Evolutionary conservation across 257 asterid genomes (phyloP), one percentile per base, ranked within the genome.

Genomic region (Misopates orontium): DNA sequence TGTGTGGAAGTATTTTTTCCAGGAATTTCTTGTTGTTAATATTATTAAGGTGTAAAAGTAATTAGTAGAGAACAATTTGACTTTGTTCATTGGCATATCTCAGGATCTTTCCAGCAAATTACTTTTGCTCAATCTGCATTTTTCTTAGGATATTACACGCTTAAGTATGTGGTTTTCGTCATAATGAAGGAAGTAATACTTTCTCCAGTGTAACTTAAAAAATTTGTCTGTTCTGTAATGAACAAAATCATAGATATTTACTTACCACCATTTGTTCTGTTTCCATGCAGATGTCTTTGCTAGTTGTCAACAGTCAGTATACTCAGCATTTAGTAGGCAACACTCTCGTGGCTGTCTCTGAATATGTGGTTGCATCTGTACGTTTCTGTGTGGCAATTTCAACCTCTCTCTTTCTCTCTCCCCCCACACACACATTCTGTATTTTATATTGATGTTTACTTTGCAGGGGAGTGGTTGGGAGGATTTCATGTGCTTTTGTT

Each of bases 391-490:
- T 5, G 9, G 17, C 44, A 42, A 25, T n/a, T 64, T 15, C 47
- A 49, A 49, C 50, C 9, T 68, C 47, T 66, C 60, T 52, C 67
- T 40, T 54, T 16, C 12, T n/a, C 20, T 57, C 2, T 58, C 13
- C 10, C 18, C 8, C 8, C 4, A 22, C 6, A 10, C 47, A 4
- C 18, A 45, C 50, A 9, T 52, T 73, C 21, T 31, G 51, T 69
- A 52, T 62, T 42, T 56, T 44, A 17, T 59, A 41, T 53, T 45
- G 15, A 22, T 52, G 7, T 39, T 71, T 57, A n/a, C 60, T 58
- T 71, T 83, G 75, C 84, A 90, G 97, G 95, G 74, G 73, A 72
- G 60, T 31, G 70, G 74, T 60, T 86, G 88, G 95, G 80, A 73
- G 47, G 82, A 75, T 68, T 84, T 80, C 74, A 75, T 85, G 78